phyloP scores from a whole-genome alignment of 2,329 filamentous ascomycete genomes.

The Bimuria novae-zelandiae region DNA sequence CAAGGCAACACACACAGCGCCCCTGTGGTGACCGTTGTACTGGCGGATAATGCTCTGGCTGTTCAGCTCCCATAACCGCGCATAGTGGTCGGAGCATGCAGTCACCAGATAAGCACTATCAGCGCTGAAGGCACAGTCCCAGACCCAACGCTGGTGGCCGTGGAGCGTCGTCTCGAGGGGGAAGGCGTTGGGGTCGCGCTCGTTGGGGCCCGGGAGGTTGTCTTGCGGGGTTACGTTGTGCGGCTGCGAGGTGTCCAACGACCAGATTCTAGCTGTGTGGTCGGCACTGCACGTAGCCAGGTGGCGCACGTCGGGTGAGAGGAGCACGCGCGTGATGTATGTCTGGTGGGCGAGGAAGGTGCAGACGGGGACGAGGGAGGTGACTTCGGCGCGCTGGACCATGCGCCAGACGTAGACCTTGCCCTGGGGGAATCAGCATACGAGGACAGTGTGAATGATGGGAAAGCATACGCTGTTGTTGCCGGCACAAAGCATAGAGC shows the following conservation, averaged over 20 bases:
- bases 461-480: slow-evolving; percentile 73
- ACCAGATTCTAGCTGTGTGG: slow-evolving; percentile 96
- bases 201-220: slow-evolving; percentile 37
- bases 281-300: slow-evolving; percentile 92
- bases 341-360: slow-evolving; percentile 90
- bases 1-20: slow-evolving; percentile 87
- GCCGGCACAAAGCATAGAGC: slow-evolving; percentile 87
- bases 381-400: slow-evolving; percentile 79
- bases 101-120: slow-evolving; percentile 93
- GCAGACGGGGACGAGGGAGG: slow-evolving; percentile 82
- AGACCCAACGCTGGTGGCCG: slow-evolving; percentile 94
- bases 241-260: slow-evolving; percentile 64
- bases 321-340: slow-evolving; percentile 88
- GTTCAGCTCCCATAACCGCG: slow-evolving; percentile 84
- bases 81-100: slow-evolving; percentile 91
- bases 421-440: slow-evolving; percentile 60
- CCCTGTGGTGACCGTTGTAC: slow-evolving; percentile 92
- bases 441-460: not conserved
- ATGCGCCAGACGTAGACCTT: slow-evolving; percentile 98
- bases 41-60: slow-evolving; percentile 90
- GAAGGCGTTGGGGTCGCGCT: slow-evolving; percentile 62
- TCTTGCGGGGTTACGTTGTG: slow-evolving; percentile 42
- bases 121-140: slow-evolving; percentile 94
- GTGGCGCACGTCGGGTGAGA: slow-evolving; percentile 92
- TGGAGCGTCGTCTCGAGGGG: slow-evolving; percentile 85